Base-by-base conservation (phyloP, 441 rosid genomes). In the Corymbia citriodora region DNA sequence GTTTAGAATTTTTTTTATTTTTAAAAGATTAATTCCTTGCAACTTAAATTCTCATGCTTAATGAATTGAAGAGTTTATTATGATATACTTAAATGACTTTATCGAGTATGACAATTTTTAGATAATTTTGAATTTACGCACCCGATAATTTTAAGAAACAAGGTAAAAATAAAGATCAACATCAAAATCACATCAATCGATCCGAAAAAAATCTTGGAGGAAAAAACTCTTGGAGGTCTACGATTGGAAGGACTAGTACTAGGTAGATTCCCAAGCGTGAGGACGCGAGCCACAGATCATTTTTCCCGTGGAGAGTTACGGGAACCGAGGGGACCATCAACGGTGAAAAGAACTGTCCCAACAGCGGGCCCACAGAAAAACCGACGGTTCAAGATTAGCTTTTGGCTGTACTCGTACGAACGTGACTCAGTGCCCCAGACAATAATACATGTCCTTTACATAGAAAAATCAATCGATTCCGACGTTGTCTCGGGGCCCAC, bases 241-340 rank as follows among this genome's bases (percentile, higher is more conserved):
- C 5, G 0, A 2, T 2, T 12, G 52, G 52, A 23, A 12, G 52
- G n/a, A 3, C 18, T 2, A 1, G 85, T 2, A 12, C 52, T 4
- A 74, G 45, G 45, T 40, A 40, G 52, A 21, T 79, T 40, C n/a
- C 2, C 1, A 48, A 0, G 52, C 49, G n/a, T 0, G 85, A 23
- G 48, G 85, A n/a, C 21, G 6, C 8, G 25, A 0, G 16, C 3
- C 1, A 40, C 17, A 12, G 83, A 21, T 74, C 27, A 40, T 13
- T 74, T 74, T 40, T 12, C 13, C 17, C 4, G 17, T 21, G n/a
- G n/a, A 40, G 40, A 45, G 2, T 4, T 7, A 8, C 9, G 83
- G 49, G 83, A 7, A 45, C 2, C 10, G 85, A 45, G n/a, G 40
- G 53, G 85, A 45, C 85, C 85, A 79, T 45, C 85, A 13, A 79